phyloP scores from a whole-genome alignment of 805 yeast species.

The Nakazawaea wickerhamii region DNA sequence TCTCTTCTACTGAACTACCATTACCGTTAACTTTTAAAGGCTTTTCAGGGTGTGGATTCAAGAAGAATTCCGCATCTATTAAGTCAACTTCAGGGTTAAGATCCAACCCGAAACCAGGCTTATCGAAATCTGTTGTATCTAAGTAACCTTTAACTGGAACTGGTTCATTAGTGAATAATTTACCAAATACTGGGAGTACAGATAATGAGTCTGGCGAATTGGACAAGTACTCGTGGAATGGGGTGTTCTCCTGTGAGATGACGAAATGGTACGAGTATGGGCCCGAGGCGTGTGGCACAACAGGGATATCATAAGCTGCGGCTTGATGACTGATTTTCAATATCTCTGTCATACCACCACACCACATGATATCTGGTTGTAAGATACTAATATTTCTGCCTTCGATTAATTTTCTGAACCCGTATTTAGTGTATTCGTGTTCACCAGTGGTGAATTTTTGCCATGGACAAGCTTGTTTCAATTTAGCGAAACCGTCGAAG shows the following conservation, averaged over 20 bases:
- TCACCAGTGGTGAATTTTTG: conserved; percentile 49
- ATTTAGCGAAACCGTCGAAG: conserved; percentile 39
- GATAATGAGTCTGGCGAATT: conserved; percentile 42
- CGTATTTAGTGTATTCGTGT: conserved; percentile 46
- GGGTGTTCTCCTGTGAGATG: conserved; percentile 43
- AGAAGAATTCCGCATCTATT: conserved; percentile 33
- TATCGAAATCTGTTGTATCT: conserved; percentile 34
- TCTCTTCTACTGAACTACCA: no score
- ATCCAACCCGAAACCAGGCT: conserved; percentile 47
- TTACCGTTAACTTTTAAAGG: conserved; percentile 21
- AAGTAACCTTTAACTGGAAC: conserved; percentile 40
- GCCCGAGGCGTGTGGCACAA: conserved; percentile 51
- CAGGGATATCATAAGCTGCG: conserved; percentile 48
- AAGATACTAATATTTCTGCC: conserved; percentile 42
- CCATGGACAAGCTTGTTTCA: conserved; percentile 42
- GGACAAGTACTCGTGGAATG: conserved; percentile 47
- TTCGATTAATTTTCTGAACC: conserved; percentile 45
- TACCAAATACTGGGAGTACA: conserved; percentile 43
- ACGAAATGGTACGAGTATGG: conserved; percentile 48
- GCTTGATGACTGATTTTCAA: conserved; percentile 43
- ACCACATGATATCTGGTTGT: conserved; percentile 53
- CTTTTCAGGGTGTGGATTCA: conserved; percentile 35
- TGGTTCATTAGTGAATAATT: conserved; percentile 40
- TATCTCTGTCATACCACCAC: conserved; percentile 46
- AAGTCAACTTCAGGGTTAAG: conserved; percentile 37